Conservation (phyloP, 2,329 filamentous ascomycete species). For the Dissoconium aciculare region DNA sequence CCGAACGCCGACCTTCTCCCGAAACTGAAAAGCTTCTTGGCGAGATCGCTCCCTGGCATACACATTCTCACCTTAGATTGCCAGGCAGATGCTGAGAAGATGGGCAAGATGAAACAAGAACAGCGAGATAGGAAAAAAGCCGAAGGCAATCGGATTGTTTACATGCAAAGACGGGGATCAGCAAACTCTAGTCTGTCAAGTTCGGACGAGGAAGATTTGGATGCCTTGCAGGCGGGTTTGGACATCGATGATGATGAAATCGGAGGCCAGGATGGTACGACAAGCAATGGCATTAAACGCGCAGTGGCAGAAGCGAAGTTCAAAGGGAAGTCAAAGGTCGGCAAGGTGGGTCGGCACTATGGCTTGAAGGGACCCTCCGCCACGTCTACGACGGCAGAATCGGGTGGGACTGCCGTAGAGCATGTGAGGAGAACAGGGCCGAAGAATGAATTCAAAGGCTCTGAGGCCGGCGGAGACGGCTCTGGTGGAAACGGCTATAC, state of each 20-base stretch:
- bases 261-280: slow-evolving; percentile 9
- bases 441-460: no score
- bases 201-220: slow-evolving; percentile 44
- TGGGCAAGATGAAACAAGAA: slow-evolving; percentile 58
- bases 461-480: no score
- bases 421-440: not conserved
- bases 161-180: slow-evolving; percentile 35
- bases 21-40: slow-evolving; percentile 53
- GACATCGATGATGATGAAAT: slow-evolving; percentile 7
- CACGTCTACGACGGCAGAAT: not conserved
- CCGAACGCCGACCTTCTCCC: slow-evolving; percentile 67
- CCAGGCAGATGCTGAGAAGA: slow-evolving; percentile 52
- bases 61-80: slow-evolving; percentile 62
- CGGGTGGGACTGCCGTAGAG: not conserved
- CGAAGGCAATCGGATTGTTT: slow-evolving; percentile 38
- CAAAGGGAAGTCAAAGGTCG: slow-evolving; percentile 11
- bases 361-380: not conserved
- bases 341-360: not conserved
- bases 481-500: no score
- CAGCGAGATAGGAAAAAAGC: slow-evolving; percentile 62
- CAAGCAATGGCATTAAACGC: slow-evolving; percentile 11
- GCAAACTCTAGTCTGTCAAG: slow-evolving; percentile 35
- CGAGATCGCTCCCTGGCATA: slow-evolving; percentile 60
- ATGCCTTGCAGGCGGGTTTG: slow-evolving; percentile 22
- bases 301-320: slow-evolving; percentile 16